Conservation (phyloP, 768 basidiomycete genomes). For the Lentinus brumalis region DNA sequence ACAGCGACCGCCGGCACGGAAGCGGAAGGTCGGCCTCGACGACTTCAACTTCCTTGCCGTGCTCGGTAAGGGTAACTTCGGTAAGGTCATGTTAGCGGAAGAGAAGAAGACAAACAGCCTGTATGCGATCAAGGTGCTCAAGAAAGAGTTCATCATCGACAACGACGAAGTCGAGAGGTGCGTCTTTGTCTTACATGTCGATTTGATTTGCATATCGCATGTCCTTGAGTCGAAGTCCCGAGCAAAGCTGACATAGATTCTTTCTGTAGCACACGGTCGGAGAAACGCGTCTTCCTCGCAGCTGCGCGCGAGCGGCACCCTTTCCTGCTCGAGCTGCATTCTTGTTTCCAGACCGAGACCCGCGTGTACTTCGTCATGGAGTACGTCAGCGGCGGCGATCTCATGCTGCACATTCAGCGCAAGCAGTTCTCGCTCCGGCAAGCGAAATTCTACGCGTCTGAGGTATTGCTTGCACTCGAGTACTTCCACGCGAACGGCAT, state of each 20-base stretch:
- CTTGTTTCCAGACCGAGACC: constrained; percentile 99
- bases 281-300: constrained; percentile 96
- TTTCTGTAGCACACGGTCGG: constrained; percentile 83
- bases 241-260: neutral
- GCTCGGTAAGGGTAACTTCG: constrained; percentile 98
- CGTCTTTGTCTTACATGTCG: constrained; percentile 19
- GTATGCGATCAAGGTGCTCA: constrained; percentile 99
- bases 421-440: constrained; percentile 98
- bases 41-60: constrained; percentile 99
- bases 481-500: constrained; percentile 99
- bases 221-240: neutral
- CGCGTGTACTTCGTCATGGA: constrained; percentile 99
- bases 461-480: constrained; percentile 92
- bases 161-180: constrained; percentile 99
- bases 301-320: constrained; percentile 98
- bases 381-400: constrained; percentile 97
- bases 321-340: constrained; percentile 94
- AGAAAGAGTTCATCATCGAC: constrained; percentile 99
- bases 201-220: too few relatives aligned
- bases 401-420: constrained; percentile 99
- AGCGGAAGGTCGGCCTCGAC: constrained; percentile 92
- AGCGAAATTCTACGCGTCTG: constrained; percentile 98
- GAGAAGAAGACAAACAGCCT: constrained; percentile 89
- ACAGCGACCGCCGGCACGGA: constrained; percentile 47
- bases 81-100: constrained; percentile 99